Evolutionary conservation across 2,329 filamentous ascomycete species (phyloP).

Genomic region (Ophiostoma montium): DNA sequence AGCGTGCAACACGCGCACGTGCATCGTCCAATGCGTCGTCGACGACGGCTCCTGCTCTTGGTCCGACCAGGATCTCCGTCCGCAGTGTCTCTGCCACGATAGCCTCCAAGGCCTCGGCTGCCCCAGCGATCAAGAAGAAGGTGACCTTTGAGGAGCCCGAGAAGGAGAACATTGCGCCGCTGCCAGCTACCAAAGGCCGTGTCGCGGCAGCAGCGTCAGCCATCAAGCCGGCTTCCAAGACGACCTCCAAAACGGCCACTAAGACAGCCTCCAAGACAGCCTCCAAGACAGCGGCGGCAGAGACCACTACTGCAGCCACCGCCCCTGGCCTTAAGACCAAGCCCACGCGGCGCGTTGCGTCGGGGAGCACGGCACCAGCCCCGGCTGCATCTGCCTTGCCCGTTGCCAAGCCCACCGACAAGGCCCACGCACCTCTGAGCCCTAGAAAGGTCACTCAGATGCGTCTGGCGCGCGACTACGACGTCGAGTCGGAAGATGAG

Average conservation of each 20-base stretch:
- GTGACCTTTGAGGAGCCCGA: conserved; percentile 51
- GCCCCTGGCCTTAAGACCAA: conserved; percentile 13
- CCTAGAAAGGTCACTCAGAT: conserved; percentile 52
- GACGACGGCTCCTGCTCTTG: conserved; percentile 12
- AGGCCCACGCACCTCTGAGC: conserved; percentile 36
- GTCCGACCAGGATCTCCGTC: conserved; percentile 23
- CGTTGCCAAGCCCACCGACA: conserved; percentile 5
- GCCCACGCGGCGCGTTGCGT: conserved; percentile 10
- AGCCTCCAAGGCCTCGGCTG: conserved; percentile 1
- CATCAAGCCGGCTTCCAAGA: neutral
- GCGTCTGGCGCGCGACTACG: conserved; percentile 26
- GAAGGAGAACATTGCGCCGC: conserved; percentile 41
- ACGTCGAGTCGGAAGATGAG: conserved; percentile 44
- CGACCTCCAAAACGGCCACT: neutral
- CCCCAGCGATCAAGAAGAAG: conserved; percentile 36
- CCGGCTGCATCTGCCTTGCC: conserved; percentile 11
- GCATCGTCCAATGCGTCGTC: neutral
- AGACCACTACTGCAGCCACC: conserved; percentile 11
- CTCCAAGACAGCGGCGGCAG: conserved; percentile 20
- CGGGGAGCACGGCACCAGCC: neutral
- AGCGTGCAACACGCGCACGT: conserved; percentile 24
- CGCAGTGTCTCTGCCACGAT: conserved; percentile 23
- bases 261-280: no score
- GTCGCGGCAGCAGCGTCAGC: neutral
- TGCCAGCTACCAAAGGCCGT: conserved; percentile 23